Evolutionary conservation across 345 rosid genomes (phyloP), one percentile per base, ranked within the genome.

Genomic region (Streptanthus diversifolius): DNA sequence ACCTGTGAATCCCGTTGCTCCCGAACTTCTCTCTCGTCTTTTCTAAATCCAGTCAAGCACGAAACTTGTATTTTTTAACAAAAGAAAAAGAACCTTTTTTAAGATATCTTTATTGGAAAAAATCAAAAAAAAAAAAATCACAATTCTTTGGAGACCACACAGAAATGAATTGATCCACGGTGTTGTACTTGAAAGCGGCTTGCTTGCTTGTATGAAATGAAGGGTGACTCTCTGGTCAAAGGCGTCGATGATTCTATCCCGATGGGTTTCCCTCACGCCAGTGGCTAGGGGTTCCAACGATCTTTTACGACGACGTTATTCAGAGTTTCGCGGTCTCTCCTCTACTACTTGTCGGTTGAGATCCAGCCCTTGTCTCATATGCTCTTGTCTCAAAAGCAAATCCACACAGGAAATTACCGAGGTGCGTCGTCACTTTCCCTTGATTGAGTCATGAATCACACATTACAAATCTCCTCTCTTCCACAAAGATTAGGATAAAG

Each of bases 231-330:
- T 45, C 6, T 14, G 12, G 48, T n/a, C 47, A 48, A 49, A 59
- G 49, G 22, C 33, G 35, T 55, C 48, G 40, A 73, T 73, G 77
- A 64, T 54, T 73, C 18, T 73, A 55, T 18, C 52, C n/a, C 66
- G 3, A 18, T 47, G 71, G 57, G 66, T 47, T 44, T 73, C 78
- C 66, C 58, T 57, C 66, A 54, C 49, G 57, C 71, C 71, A 49
- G 41, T 47, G 49, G n/a, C 54, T 44, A 33, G 57, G 27, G 7
- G 0, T 44, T 41, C 57, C 48, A 49, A 13, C 39, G 39, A 63
- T 7, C 21, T 24, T 63, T 27, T 27, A 52, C 51, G 18, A n/a
- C 51, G 18, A 9, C 6, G 36, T 48, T 33, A 35, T 14, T 25
- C 19, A 4, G 35, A 45, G 32, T 56, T 44, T 33, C 77, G 58